Evolutionary conservation across 2,329 filamentous ascomycete species (phyloP).

Genomic region (Claviceps africana): DNA sequence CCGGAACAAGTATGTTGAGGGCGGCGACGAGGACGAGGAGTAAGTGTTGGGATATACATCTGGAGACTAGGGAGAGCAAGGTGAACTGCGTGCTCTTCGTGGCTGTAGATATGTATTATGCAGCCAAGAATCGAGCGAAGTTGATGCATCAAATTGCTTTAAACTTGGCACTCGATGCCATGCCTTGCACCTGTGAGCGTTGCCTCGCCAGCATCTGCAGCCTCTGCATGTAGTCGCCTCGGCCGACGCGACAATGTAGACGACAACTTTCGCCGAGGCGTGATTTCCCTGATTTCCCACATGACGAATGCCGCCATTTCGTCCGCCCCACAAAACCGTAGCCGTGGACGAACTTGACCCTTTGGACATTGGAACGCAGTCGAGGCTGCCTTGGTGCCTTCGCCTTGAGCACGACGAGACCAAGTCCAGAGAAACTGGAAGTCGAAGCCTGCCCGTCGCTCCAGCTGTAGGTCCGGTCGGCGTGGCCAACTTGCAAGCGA

Average conservation of each 20-base stretch:
- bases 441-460: not conserved
- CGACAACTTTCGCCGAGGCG: not conserved
- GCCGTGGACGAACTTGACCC: not conserved
- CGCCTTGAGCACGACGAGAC: not conserved
- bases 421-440: too few relatives aligned
- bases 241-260: not conserved
- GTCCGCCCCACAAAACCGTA: not conserved
- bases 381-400: conserved; percentile 4
- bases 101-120: conserved; percentile 20
- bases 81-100: conserved; percentile 6
- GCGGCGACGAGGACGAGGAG: conserved; percentile 51
- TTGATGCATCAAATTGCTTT: not conserved
- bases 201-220: not conserved
- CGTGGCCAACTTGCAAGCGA: not conserved
- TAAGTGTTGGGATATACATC: conserved; percentile 8
- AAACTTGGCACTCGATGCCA: not conserved
- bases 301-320: not conserved
- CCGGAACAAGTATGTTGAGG: conserved; percentile 71
- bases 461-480: conserved; percentile 3
- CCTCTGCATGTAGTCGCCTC: not conserved
- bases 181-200: not conserved
- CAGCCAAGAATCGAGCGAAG: conserved; percentile 15
- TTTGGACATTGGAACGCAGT: not conserved
- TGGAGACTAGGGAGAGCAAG: conserved; percentile 8
- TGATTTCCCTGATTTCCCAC: not conserved